Conservation (phyloP, 306 rosid species). For the Quercus wislizeni region DNA sequence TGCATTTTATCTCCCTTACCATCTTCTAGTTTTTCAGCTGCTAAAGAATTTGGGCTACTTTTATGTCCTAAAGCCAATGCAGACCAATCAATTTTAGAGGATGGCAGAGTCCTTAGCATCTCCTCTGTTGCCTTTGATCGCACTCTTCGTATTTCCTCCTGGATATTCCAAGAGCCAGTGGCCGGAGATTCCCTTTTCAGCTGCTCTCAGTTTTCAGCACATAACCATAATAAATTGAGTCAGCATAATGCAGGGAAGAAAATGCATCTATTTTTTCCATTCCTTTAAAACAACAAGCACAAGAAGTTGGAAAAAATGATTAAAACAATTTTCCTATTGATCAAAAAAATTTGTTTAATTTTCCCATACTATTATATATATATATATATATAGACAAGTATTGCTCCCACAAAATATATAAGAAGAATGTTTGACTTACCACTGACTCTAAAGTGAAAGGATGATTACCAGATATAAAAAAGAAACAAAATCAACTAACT, state of each 20-base stretch:
- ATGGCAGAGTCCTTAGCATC: conserved; percentile 74
- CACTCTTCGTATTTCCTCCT: conserved; percentile 90
- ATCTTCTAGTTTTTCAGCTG: conserved; percentile 39
- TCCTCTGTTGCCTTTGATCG: conserved; percentile 93
- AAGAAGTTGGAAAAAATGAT: background rate
- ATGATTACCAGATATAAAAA: background rate
- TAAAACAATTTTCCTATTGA: background rate
- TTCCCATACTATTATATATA: background rate
- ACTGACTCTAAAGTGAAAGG: background rate
- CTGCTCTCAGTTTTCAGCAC: conserved; percentile 45
- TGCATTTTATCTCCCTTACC: conserved; percentile 32
- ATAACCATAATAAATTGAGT: background rate
- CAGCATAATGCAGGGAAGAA: background rate
- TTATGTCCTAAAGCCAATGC: conserved; percentile 41
- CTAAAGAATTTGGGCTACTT: conserved; percentile 34
- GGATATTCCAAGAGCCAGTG: conserved; percentile 91
- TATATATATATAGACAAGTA: no score
- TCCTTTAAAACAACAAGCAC: background rate
- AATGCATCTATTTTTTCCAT: background rate
- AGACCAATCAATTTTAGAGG: conserved; percentile 72
- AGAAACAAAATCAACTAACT: background rate
- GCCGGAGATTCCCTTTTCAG: conserved; percentile 60
- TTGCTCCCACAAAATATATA: background rate
- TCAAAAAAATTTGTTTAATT: background rate
- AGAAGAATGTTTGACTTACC: background rate